phyloP scores from a whole-genome alignment of 306 rosid genomes.

The Rosa persica region DNA sequence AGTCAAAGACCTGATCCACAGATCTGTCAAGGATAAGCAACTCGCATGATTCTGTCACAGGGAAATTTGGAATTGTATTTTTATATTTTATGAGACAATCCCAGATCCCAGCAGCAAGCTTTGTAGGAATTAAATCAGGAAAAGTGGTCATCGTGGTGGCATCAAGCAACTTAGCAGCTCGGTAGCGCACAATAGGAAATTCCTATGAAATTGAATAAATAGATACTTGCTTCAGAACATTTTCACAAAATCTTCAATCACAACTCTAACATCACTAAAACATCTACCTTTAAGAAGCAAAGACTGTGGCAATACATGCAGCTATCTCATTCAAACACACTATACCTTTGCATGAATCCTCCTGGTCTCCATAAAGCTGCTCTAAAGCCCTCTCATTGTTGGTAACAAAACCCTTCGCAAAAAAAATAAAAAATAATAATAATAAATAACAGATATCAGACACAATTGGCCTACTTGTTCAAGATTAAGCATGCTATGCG shows the following conservation, averaged over 20 bases:
- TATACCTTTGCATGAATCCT: slow-evolving; percentile 58
- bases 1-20: slow-evolving; percentile 78
- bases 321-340: slow-evolving; percentile 79
- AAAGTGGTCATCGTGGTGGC: slow-evolving; percentile 86
- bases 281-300: slow-evolving; percentile 83
- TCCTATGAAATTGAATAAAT: slow-evolving; percentile 49
- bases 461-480: not conserved
- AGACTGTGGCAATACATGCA: slow-evolving; percentile 81
- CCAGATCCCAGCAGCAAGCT: slow-evolving; percentile 96
- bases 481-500: not conserved
- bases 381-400: slow-evolving; percentile 83
- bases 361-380: slow-evolving; percentile 80
- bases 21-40: slow-evolving; percentile 94
- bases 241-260: slow-evolving; percentile 20
- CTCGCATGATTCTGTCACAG: slow-evolving; percentile 88
- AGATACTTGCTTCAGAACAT: slow-evolving; percentile 34
- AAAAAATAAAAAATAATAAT: slow-evolving; percentile 18
- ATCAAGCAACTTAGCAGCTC: slow-evolving; percentile 90
- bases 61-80: slow-evolving; percentile 65
- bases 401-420: slow-evolving; percentile 78
- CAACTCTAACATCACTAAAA: slow-evolving; percentile 13
- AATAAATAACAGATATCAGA: slow-evolving; percentile 12
- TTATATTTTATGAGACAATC: slow-evolving; percentile 77
- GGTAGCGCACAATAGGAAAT: slow-evolving; percentile 79
- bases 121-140: slow-evolving; percentile 89